Evolutionary conservation across 768 basidiomycete species (phyloP), one percentile per base, ranked within the genome.

Genomic region (Amanita subjunquillea): DNA sequence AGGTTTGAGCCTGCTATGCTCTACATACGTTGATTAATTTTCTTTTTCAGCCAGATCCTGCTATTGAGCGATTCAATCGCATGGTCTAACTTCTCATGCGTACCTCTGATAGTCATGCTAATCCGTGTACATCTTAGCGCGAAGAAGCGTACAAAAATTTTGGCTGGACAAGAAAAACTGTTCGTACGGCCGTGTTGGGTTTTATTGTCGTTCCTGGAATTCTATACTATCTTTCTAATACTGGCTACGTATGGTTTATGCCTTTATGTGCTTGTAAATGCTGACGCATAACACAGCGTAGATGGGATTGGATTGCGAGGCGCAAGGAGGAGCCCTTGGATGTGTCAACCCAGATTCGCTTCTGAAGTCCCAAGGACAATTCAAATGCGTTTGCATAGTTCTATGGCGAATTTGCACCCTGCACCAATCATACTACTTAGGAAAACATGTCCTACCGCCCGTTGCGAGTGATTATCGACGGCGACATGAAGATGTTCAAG

Each of bases 401-500:
- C 84, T 69, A 98, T 95, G 10, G 94, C 94, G 22, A 83, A 72
- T 67, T 86, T 89, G 68, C 94, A 98, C 2, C 92, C 92, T 3
- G 72, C 76, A 2, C 87, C 91, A 9, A 98, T 76, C 23, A 92
- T 69, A 6, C 89, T 85, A 59, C 90, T 93, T 53, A 98, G 69
- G 40, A 98, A 69, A 1, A 91, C 90, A 66, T 98, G 92, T 39
- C 86, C 92, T 1, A 94, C 92, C 20, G 92, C 92, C 48, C 84
- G 78, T 65, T 96, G 94, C 23, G 91, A 85, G 62, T 87, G 76
- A 60, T 96, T 78, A 52, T 84, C 83, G 6, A 98, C 86, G 2
- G 94, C 94, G 30, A 84, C 88, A 59, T 96, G 88, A 53, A 97
- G 73, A 65, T 98, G 94, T 62, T 92, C 93, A 15, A 97, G 75